These are phyloP conservation scores for Tylopilus sp. DNA, from an alignment of 768 basidiomycete genomes.

Conservation along the genomic window DNA sequence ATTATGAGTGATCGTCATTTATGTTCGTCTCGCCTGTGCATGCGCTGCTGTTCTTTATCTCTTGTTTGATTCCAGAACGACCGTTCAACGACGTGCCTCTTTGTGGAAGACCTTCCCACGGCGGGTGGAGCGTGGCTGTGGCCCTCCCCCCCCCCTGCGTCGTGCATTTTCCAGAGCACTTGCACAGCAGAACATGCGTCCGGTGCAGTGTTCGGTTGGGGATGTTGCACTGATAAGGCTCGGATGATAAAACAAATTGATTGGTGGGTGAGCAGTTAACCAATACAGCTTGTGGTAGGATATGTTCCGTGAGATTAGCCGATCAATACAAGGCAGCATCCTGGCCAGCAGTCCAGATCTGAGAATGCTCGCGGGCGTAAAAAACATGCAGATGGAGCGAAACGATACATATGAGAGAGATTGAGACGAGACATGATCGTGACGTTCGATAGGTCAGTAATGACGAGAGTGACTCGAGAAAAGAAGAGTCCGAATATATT, in stretches of 20 bases:
- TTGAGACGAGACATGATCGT: neutral
- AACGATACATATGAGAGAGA: conserved; percentile 10
- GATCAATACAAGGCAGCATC: conserved; percentile 13
- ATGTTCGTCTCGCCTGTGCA: neutral
- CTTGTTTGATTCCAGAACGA: neutral
- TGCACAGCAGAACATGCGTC: neutral
- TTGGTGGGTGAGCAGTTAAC: conserved; percentile 12
- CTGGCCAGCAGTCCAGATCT: conserved; percentile 23
- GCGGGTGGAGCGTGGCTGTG: conserved; percentile 18
- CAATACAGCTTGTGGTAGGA: conserved; percentile 22
- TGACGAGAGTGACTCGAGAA: conserved; percentile 1
- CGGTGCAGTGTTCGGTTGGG: neutral
- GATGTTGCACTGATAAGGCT: conserved; percentile 1
- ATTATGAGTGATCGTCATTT: conserved; percentile 6
- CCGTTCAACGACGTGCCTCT: too few species aligned
- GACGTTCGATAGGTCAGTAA: conserved; percentile 2
- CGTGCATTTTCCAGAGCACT: neutral
- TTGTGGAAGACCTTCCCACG: conserved; percentile 12
- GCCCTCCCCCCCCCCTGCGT: too few species aligned
- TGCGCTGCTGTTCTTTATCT: neutral
- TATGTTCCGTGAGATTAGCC: conserved; percentile 20
- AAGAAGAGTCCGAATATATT: neutral
- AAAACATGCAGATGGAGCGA: conserved; percentile 8
- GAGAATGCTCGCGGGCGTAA: conserved; percentile 5
- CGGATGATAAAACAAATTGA: neutral